A percentile compares a stretch with the other conserved stretches of the same genome.
Evolutionary conservation across 306 rosid genomes (phyloP).

Genomic region (Castanospermum australe): DNA sequence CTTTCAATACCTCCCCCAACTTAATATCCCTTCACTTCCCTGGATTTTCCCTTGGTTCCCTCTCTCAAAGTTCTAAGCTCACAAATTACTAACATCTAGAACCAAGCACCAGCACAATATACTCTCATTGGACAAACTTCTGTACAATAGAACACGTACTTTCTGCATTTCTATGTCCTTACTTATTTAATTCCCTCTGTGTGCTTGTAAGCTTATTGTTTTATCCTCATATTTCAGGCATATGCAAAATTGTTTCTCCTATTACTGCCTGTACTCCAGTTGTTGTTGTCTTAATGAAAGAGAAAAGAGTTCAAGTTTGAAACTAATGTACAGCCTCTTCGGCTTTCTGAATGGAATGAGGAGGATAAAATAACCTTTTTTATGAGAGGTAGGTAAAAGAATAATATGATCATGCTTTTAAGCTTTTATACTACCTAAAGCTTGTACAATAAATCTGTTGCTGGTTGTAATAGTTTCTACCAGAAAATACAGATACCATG

Average conservation of each 20-base stretch:
- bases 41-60: too few relatives aligned
- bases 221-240: slow-evolving; percentile 36
- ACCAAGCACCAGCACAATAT: too few relatives aligned
- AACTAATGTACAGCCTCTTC: slow-evolving; percentile 44
- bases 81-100: too few relatives aligned
- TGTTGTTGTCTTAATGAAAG: slow-evolving; percentile 31
- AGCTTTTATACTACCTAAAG: not conserved
- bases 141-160: not conserved
- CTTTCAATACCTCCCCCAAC: too few relatives aligned
- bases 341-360: slow-evolving; percentile 34
- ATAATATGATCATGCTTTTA: not conserved
- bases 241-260: slow-evolving; percentile 50
- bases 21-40: too few relatives aligned
- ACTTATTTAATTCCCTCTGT: not conserved
- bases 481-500: slow-evolving; percentile 29
- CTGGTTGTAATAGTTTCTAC: not conserved
- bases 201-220: not conserved
- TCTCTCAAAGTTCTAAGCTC: too few relatives aligned
- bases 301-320: slow-evolving; percentile 41
- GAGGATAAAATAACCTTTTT: not conserved
- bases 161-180: not conserved
- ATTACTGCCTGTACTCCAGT: slow-evolving; percentile 32
- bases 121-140: not conserved
- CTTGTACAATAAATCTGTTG: not conserved
- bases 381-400: slow-evolving; percentile 38